phyloP scores from a whole-genome alignment of 306 rosid species.

The Morella rubra region DNA sequence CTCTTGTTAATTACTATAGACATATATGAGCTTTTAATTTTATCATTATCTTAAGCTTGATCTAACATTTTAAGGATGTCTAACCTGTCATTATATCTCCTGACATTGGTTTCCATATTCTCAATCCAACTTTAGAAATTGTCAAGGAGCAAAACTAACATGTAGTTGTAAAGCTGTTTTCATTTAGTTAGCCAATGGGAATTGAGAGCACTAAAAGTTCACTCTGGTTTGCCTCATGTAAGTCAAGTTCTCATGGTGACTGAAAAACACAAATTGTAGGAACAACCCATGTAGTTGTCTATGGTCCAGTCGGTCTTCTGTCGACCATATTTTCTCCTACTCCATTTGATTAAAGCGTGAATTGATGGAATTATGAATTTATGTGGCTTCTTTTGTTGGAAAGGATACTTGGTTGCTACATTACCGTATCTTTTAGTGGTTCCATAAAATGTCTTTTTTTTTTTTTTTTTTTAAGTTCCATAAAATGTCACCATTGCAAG shows the following conservation, averaged over 20 bases:
- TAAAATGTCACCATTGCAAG: no score
- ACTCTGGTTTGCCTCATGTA: not conserved
- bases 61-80: not conserved
- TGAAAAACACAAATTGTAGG: not conserved
- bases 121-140: conserved; percentile 1
- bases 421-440: no score
- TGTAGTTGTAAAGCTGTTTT: not conserved
- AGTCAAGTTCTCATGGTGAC: not conserved
- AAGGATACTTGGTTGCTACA: not conserved
- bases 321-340: not conserved
- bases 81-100: not conserved
- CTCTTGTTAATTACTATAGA: not conserved
- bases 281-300: not conserved
- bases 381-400: not conserved
- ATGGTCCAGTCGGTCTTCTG: not conserved
- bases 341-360: not conserved
- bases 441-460: no score
- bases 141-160: not conserved
- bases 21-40: not conserved
- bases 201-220: not conserved
- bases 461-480: no score
- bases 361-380: not conserved
- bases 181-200: not conserved
- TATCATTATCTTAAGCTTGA: not conserved
- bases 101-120: not conserved